Percentiles rank a stretch among this genome's conserved stretches.
These are phyloP conservation scores for Xerocomus minutiporus DNA, from an alignment of 1,284 basidiomycete species.

Conservation along the genomic window DNA sequence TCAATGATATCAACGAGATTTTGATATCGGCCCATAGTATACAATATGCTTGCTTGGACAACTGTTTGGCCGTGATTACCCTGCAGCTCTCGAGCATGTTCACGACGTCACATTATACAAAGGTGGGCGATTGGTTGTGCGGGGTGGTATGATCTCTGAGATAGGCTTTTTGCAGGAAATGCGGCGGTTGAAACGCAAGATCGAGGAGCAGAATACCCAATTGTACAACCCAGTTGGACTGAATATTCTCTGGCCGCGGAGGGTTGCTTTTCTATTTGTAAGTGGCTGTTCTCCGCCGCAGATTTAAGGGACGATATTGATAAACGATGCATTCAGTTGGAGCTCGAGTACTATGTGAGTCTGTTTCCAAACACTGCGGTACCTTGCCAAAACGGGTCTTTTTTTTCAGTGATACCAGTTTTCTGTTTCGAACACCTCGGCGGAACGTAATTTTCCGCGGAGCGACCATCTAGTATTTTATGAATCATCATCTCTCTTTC, in stretches of 20 bases:
- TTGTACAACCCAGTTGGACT: conserved; percentile 78
- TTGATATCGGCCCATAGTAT: conserved; percentile 76
- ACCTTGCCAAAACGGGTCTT: background rate
- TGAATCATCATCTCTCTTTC: conserved; percentile 4
- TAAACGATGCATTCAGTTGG: conserved; percentile 44
- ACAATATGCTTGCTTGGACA: conserved; percentile 60
- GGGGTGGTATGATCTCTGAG: background rate
- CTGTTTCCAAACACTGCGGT: background rate
- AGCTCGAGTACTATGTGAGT: conserved; percentile 73
- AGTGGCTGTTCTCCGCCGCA: conserved; percentile 34
- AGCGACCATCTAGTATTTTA: conserved; percentile 13
- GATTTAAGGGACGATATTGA: conserved; percentile 1
- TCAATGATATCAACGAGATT: conserved; percentile 78
- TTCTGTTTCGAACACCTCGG: conserved; percentile 1
- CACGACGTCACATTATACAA: conserved; percentile 66
- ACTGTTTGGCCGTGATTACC: conserved; percentile 64
- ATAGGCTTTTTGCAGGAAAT: conserved; percentile 58
- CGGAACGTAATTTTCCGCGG: conserved; percentile 7
- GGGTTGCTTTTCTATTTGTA: conserved; percentile 81
- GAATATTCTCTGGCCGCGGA: conserved; percentile 75
- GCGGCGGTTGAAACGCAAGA: conserved; percentile 53
- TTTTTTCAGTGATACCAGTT: conserved; percentile 21
- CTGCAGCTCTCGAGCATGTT: conserved; percentile 70
- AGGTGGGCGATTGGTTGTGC: conserved; percentile 41
- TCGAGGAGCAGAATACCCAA: conserved; percentile 62